Evolutionary conservation across 2,329 filamentous ascomycete genomes (phyloP).

Genomic region (Colletotrichum lentis): DNA sequence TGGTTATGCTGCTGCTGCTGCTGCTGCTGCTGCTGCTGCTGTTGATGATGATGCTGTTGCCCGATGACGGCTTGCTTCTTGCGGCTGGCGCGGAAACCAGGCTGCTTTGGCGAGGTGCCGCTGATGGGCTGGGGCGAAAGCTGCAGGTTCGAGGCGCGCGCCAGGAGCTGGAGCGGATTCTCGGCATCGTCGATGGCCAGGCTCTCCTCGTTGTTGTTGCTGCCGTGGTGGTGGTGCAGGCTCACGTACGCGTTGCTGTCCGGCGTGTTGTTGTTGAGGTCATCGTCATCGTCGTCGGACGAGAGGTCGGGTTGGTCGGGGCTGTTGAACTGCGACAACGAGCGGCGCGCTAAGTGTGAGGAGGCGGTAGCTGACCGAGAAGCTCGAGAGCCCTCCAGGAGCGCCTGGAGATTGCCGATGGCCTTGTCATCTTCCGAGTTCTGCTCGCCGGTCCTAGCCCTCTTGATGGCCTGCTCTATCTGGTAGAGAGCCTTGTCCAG

Average conservation of each 20-base stretch:
- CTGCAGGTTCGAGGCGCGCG: slow-evolving; percentile 74
- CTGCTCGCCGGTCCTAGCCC: slow-evolving; percentile 58
- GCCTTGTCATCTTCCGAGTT: slow-evolving; percentile 56
- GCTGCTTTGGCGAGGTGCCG: slow-evolving; percentile 38
- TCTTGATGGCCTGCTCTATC: slow-evolving; percentile 73
- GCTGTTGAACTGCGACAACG: slow-evolving; percentile 35
- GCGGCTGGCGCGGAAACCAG: slow-evolving; percentile 28
- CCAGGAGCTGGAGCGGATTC: slow-evolving; percentile 77
- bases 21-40: no score
- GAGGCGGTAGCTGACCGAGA: slow-evolving; percentile 38
- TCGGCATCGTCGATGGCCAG: slow-evolving; percentile 76
- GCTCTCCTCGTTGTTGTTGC: slow-evolving; percentile 52
- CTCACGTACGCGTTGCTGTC: slow-evolving; percentile 40
- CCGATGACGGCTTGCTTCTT: slow-evolving; percentile 37
- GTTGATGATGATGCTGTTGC: no score
- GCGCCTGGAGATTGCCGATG: slow-evolving; percentile 53
- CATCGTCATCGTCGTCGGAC: slow-evolving; percentile 48
- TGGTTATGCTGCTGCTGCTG: no score
- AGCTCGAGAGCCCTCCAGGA: slow-evolving; percentile 47
- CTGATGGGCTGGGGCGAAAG: slow-evolving; percentile 54
- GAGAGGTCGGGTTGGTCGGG: slow-evolving; percentile 45
- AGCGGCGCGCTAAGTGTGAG: slow-evolving; percentile 37
- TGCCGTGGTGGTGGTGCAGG: slow-evolving; percentile 33
- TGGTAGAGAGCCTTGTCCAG: slow-evolving; percentile 78
- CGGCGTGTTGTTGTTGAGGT: slow-evolving; percentile 44